Base-by-base conservation (phyloP, 306 rosid species). In the Gillenia trifoliata region DNA sequence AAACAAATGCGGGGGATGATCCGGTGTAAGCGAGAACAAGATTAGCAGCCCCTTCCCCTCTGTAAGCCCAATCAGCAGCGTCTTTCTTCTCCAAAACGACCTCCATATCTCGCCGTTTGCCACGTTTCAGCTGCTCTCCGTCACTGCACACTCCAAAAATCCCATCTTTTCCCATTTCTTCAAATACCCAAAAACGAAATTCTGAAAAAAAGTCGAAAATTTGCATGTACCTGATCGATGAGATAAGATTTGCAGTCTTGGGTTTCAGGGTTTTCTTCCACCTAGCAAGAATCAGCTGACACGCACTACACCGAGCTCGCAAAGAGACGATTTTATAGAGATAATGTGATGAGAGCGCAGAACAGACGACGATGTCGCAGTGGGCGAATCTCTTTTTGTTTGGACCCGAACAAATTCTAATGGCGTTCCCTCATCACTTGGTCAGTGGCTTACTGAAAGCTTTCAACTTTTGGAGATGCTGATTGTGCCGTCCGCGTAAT, bases 11-110 rank as follows among this genome's bases (percentile, higher is more conserved):
- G 45, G 93, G 82, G 73, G 87, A 86, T 45, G 91, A 89, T 72
- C 98, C 96, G 23, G 65, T 64, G 79, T 92, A 90, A 41, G 93
- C 86, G 11, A 95, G 93, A 69, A 92, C 96, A 50, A 95, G 81
- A 85, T 95, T 95, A 28, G 88, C 92, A 76, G 98, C 96, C 76
- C 99, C 99, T 90, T 95, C 99, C 72, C 99, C 99, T 83, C 91
- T 85, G 81, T 92, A 92, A 78, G 77, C 82, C 97, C 97, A 92
- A 45, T 87, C 85, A 79, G 52, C 83, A 31, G 93, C 93, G 29
- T 95, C 90, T 29, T 81, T 73, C 64, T 72, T 70, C 23, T 74
- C 73, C 52, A 92, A 71, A 78, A 73, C 57, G 60, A 76, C 59
- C 83, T 82, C 96, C 97, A 90, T 92, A 52, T 41, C 65, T 19